Conservation (phyloP, 352 stramenopile species). For the Pythium guiyangense region DNA sequence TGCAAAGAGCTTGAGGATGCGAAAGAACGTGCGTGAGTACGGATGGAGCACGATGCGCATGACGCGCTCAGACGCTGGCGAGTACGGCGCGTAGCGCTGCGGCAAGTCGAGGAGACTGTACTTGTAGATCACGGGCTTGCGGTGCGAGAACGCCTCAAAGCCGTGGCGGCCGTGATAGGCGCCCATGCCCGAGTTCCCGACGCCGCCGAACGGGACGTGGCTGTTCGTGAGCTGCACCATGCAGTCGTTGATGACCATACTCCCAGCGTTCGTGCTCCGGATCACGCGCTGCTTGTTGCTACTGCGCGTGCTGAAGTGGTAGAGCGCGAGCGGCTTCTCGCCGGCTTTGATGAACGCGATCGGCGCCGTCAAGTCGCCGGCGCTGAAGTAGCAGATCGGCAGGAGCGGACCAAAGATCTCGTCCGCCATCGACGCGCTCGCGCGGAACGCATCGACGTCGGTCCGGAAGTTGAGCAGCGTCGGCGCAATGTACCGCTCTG, state of each 20-base stretch:
- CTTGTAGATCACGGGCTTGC: conserved; percentile 69
- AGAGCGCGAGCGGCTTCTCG: conserved; percentile 84
- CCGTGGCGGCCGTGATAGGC: conserved; percentile 76
- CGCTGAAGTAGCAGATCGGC: conserved; percentile 84
- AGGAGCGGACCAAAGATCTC: conserved; percentile 97
- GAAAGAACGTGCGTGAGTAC: conserved; percentile 22
- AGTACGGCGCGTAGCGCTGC: conserved; percentile 54
- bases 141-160: conserved; percentile 78
- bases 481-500: conserved; percentile 77
- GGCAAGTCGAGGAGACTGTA: conserved; percentile 49
- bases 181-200: conserved; percentile 79
- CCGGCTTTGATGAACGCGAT: conserved; percentile 32
- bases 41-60: conserved; percentile 40
- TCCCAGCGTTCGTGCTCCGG: conserved; percentile 48
- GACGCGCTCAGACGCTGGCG: conserved; percentile 23
- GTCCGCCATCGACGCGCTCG: conserved; percentile 80
- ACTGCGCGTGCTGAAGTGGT: conserved; percentile 64
- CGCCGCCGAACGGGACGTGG: conserved; percentile 77
- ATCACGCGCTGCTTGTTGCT: conserved; percentile 37
- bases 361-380: conserved; percentile 23
- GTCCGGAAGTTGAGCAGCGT: conserved; percentile 89
- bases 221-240: conserved; percentile 67
- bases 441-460: conserved; percentile 39
- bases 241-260: conserved; percentile 77
- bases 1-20: conserved; percentile 4